Base-by-base conservation (phyloP, 192 early-diverging fungal species). In the Mortierella hygrophila region DNA sequence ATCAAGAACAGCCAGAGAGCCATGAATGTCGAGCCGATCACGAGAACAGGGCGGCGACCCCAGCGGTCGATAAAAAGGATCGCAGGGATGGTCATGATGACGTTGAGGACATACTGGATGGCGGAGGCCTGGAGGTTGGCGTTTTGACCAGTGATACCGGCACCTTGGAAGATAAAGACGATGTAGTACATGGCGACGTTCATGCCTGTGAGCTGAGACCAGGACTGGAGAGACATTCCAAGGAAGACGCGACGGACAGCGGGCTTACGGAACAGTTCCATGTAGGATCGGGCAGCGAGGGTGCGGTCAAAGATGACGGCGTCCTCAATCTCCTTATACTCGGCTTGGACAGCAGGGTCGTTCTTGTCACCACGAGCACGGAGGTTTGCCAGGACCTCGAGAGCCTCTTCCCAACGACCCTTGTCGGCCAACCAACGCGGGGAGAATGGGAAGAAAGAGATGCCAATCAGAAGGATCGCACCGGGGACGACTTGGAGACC, bases 181-280 rank as follows among this genome's bases (percentile, higher is more conserved):
- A 93, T 92, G 81, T 93, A 96, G 91, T 96, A 97, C 92, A 97
- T 92, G 44, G 96, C 93, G 57, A 94, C 92, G 81, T 98, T 98
- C 89, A 97, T 95, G 71, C 96, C 97, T 26, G 95, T 97, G 47
- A 94, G 87, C 82, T 97, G 96, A 80, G 95, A 94, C 83, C 95
- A 93, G 20, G 92, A 89, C 77, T 96, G 96, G 73, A 97, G 88
- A 44, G 86, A 75, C 20, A 96, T 83, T 16, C 95, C 94, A 16
- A 95, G 81, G 37, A 94, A 74, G n/a, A 94, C 84, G 29, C 96
- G 94, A 15, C 90, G 92, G 29, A 89, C 20, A 18, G 49, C 88
- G 35, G 91, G 92, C 68, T 79, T 87, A 1, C 88, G 86, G 70
- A 94, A 78, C 0, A 94, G 83, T 70, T 95, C 93, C 10, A 54